A percentile compares a stretch with the other conserved stretches of the same genome.
These are phyloP conservation scores for Eucommia ulmoides DNA, from an alignment of 257 asterid species.

Conservation along the genomic window DNA sequence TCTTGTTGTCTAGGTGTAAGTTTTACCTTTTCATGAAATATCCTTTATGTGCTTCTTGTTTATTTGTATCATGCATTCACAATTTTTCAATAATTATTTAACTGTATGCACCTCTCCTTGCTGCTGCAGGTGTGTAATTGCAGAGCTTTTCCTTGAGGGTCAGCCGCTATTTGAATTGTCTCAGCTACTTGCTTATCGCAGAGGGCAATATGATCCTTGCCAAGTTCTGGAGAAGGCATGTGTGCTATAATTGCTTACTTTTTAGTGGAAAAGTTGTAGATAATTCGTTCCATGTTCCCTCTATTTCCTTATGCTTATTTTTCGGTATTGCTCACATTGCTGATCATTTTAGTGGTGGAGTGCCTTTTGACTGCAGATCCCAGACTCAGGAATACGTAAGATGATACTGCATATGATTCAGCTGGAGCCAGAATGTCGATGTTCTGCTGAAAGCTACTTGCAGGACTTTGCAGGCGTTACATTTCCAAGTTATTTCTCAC, in stretches of 20 bases:
- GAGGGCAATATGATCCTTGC: constrained; percentile 99
- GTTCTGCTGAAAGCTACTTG: constrained; percentile 88
- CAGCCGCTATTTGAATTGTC: constrained; percentile 95
- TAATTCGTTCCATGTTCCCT: too few species aligned
- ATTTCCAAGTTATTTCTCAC: constrained; percentile 91
- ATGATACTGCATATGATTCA: constrained; percentile 99
- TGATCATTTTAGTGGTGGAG: too few species aligned
- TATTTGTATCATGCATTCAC: background rate
- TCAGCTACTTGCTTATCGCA: constrained; percentile 92
- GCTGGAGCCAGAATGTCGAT: constrained; percentile 77
- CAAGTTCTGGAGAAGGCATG: constrained; percentile 97
- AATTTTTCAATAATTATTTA: background rate
- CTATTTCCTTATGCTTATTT: background rate
- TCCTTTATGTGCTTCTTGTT: too few species aligned
- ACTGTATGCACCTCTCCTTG: constrained; percentile 1
- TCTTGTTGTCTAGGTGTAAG: too few species aligned
- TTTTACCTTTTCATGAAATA: too few species aligned
- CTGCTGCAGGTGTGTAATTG: constrained; percentile 89
- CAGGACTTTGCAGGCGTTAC: constrained; percentile 70
- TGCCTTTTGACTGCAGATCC: constrained; percentile 61
- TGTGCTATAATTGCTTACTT: too few species aligned
- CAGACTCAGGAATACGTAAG: constrained; percentile 92
- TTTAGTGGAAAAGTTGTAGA: too few species aligned
- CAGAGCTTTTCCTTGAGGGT: constrained; percentile 98
- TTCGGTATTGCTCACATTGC: constrained; percentile 2